Conservation (phyloP, 352 stramenopile species). For the Pelagophyceae sp. region DNA sequence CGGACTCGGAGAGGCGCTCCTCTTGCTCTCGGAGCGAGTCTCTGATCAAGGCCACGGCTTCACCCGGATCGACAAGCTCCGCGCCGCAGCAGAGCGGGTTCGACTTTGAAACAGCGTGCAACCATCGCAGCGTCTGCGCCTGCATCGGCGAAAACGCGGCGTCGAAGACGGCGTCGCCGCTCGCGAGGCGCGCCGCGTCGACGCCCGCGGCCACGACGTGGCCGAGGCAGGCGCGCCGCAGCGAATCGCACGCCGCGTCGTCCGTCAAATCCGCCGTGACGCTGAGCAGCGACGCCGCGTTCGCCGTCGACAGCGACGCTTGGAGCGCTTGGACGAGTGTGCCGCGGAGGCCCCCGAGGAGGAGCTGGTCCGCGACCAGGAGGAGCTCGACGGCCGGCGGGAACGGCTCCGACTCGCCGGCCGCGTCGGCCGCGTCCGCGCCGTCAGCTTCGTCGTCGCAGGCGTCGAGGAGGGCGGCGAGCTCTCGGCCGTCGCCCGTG, state of each 20-base stretch:
- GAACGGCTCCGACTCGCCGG: not conserved
- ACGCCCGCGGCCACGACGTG: not conserved
- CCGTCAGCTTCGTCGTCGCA: not conserved
- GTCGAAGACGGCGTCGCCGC: not conserved
- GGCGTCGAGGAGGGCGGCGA: constrained; percentile 7
- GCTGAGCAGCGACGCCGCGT: not conserved
- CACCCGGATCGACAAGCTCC: not conserved
- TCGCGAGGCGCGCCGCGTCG: not conserved
- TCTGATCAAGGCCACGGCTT: constrained; percentile 6
- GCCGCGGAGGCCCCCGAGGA: not conserved
- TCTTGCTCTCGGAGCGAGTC: not conserved
- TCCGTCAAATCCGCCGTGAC: not conserved
- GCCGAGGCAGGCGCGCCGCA: constrained; percentile 4
- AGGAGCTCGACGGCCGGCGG: not conserved
- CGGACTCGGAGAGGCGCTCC: constrained; percentile 6
- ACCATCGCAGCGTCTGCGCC: not conserved
- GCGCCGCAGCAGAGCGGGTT: constrained; percentile 13
- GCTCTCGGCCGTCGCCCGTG: not conserved
- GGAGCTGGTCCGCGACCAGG: not conserved
- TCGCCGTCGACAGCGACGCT: not conserved
- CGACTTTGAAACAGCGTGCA: not conserved
- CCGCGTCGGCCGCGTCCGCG: not conserved
- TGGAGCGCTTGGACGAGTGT: not conserved
- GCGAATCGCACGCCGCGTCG: too few species aligned
- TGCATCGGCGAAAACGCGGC: not conserved